Evolutionary conservation across 116 monocot genomes (phyloP).

Genomic region (Papilionanthe hybrid): DNA sequence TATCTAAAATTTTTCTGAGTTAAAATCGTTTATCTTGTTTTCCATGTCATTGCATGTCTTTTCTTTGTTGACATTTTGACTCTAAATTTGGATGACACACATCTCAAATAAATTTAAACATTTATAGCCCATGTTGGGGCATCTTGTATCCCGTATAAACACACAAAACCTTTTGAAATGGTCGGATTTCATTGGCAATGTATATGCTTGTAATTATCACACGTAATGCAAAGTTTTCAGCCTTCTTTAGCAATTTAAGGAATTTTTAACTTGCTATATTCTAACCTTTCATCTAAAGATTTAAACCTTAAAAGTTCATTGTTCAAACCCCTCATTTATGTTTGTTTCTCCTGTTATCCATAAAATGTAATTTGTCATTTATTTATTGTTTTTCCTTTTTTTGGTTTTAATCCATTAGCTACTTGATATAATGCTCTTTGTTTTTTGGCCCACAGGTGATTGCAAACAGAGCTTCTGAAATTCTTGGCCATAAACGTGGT

Average conservation of each 20-base stretch:
- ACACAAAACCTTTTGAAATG: background rate
- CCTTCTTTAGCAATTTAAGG: background rate
- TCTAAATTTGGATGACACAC: background rate
- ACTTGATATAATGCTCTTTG: background rate
- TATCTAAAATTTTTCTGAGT: background rate
- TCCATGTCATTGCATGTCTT: background rate
- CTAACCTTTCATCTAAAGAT: background rate
- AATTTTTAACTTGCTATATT: background rate
- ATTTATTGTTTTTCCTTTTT: background rate
- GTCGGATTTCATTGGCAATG: background rate
- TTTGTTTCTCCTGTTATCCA: background rate
- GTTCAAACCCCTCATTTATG: background rate
- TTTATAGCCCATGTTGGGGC: background rate
- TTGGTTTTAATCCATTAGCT: background rate
- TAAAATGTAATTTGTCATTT: background rate
- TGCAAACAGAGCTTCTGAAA: conserved; percentile 94
- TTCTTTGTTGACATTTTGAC: background rate
- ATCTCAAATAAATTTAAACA: background rate
- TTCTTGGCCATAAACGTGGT: conserved; percentile 87
- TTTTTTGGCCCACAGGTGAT: conserved; percentile 57
- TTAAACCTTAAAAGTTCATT: background rate
- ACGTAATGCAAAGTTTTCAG: background rate
- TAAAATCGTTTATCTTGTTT: background rate
- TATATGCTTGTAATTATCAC: background rate
- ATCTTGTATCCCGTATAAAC: background rate